Conservation (phyloP, 768 basidiomycete species). For the Clathrus columnatus region DNA sequence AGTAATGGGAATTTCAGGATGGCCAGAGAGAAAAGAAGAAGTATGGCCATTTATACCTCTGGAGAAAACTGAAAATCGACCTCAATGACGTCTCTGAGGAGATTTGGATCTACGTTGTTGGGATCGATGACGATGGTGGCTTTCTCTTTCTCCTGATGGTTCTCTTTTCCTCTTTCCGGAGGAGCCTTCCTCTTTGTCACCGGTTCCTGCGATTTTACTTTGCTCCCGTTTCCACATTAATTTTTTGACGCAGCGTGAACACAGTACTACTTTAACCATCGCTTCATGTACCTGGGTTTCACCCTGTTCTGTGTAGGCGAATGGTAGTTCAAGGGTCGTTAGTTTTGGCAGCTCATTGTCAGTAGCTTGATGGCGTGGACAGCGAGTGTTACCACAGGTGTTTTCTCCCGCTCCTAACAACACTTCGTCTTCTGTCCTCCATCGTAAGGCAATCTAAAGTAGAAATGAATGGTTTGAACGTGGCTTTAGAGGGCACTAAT, state of each 20-base stretch:
- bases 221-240: conserved; percentile 77
- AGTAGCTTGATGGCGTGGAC: conserved; percentile 46
- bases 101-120: conserved; percentile 21
- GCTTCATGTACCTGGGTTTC: conserved; percentile 52
- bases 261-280: conserved; percentile 87
- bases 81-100: conserved; percentile 15
- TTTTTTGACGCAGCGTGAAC: conserved; percentile 70
- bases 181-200: not conserved
- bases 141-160: not conserved
- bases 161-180: conserved; percentile 6
- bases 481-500: not conserved
- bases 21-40: not conserved
- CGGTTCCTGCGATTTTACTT: conserved; percentile 31
- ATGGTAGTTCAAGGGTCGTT: conserved; percentile 81
- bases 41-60: conserved; percentile 26
- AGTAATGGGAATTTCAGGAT: conserved; percentile 52
- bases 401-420: conserved; percentile 76
- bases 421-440: conserved; percentile 90
- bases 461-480: not conserved
- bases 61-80: not conserved
- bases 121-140: not conserved
- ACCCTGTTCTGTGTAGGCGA: conserved; percentile 76
- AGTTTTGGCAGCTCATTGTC: conserved; percentile 25
- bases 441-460: conserved; percentile 75
- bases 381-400: conserved; percentile 86